phyloP scores from a whole-genome alignment of 495 filamentous ascomycete genomes.

The Pyronema omphalodes region DNA sequence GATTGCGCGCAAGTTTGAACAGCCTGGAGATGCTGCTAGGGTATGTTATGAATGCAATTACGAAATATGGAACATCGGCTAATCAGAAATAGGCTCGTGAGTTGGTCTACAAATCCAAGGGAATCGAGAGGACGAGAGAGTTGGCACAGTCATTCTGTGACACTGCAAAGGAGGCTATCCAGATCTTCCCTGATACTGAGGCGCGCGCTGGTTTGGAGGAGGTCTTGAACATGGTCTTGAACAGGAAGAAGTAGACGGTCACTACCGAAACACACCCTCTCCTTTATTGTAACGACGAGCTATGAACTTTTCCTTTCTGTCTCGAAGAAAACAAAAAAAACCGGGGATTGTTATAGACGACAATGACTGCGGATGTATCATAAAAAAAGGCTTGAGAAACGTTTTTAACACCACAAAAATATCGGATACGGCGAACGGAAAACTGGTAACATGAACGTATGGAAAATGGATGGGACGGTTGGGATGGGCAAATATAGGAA shows the following conservation, averaged over 20 bases:
- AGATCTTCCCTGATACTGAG: conserved; percentile 70
- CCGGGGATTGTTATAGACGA: not conserved
- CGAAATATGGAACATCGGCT: conserved; percentile 7
- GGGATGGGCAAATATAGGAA: too few relatives aligned
- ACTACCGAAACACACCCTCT: not conserved
- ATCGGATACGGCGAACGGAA: not conserved
- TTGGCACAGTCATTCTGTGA: conserved; percentile 81
- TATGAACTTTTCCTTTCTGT: not conserved
- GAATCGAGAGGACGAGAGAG: conserved; percentile 73
- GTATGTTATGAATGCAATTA: conserved; percentile 33
- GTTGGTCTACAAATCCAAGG: conserved; percentile 62
- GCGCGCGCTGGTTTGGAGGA: conserved; percentile 80
- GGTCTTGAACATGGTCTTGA: conserved; percentile 83
- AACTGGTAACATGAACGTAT: not conserved
- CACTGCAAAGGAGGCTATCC: conserved; percentile 68
- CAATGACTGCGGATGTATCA: too few relatives aligned
- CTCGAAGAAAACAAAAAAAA: not conserved
- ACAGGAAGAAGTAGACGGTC: conserved; percentile 53
- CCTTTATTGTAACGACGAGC: not conserved
- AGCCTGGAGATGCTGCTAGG: conserved; percentile 64
- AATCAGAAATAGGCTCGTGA: conserved; percentile 48
- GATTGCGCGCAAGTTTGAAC: conserved; percentile 76
- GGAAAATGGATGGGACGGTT: not conserved
- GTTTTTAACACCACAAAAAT: not conserved
- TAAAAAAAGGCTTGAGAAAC: too few relatives aligned